Evolutionary conservation across 2,329 filamentous ascomycete species (phyloP).

Genomic region (Scytalidium lignicola): DNA sequence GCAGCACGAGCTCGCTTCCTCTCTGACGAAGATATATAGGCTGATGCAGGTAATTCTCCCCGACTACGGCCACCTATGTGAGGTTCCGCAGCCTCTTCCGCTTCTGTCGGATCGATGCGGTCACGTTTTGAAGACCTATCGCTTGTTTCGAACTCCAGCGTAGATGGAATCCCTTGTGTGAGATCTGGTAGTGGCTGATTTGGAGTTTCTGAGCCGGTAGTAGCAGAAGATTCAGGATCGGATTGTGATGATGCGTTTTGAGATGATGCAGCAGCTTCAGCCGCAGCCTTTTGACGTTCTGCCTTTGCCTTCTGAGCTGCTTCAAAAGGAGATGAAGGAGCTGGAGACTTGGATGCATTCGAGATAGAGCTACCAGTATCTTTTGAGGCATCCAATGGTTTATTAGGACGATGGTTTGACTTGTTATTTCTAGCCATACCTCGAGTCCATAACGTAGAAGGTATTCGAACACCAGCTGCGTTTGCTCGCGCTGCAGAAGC

Average conservation of each 20-base stretch:
- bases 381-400: conserved; percentile 16
- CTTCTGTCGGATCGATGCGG: conserved; percentile 45
- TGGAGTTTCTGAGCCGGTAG: conserved; percentile 35
- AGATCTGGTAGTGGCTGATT: conserved; percentile 77
- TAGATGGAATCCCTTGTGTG: conserved; percentile 91
- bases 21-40: conserved; percentile 88
- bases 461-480: conserved; percentile 26
- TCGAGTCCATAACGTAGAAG: conserved; percentile 35
- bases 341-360: conserved; percentile 14
- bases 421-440: conserved; percentile 38
- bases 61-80: conserved; percentile 47
- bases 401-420: conserved; percentile 21
- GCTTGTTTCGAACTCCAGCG: conserved; percentile 70
- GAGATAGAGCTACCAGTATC: conserved; percentile 10
- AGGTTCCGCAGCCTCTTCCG: conserved; percentile 38
- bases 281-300: conserved; percentile 1
- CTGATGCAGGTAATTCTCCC: conserved; percentile 66
- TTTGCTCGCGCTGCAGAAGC: conserved; percentile 19
- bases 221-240: conserved; percentile 33
- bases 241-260: conserved; percentile 26
- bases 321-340: conserved; percentile 3
- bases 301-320: neutral
- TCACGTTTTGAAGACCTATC: conserved; percentile 29
- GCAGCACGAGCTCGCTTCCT: conserved; percentile 71
- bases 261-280: conserved; percentile 13